Evolutionary conservation across 805 yeast species (phyloP), one percentile per base, ranked within the genome.

Genomic region (Myxozyma sirexii): DNA sequence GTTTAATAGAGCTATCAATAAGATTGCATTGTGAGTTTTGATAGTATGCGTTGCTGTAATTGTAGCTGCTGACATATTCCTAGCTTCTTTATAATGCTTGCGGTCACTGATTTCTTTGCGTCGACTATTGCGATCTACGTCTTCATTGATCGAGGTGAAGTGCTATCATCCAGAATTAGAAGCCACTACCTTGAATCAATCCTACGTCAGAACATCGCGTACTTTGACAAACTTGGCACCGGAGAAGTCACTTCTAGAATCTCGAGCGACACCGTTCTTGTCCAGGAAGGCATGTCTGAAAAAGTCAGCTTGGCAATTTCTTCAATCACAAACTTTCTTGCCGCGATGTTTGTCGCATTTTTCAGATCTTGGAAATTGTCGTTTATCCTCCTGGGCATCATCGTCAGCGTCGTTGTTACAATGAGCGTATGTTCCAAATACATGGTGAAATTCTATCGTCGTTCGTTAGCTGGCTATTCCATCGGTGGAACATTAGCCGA

Each of bases 181-280:
- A 68, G 72, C 56, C 57, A 66, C 42, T 76, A 75, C 56, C 65
- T 76, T 38, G 58, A 63, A 55, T 71, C 77, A 0, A 67, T 76
- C 8, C 66, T 76, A 52, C 68, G 76, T 33, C 79, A 76, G 60
- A 76, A 76, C 51, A 71, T 77, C 35, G 79, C 75, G 13, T 77
- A 71, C 54, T 77, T 77, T 57, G 79, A 76, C 64, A 69, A 71
- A 41, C 65, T 76, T 7, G 79, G 79, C 15, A 70, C 77, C 10
- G 79, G 79, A n/a, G 76, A 74, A 57, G 74, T 76, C 27, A 74
- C 79, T 12, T 72, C 78, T 10, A 72, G 79, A n/a, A 76, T 76
- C 65, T 75, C 78, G 39, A 70, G 72, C 37, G 79, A 75, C 50
- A 75, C 77, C n/a, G 68, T 71, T 21, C 60, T 71, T 42, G 72